These are phyloP conservation scores for Clarireedia monteithiana DNA, from an alignment of 2,329 filamentous ascomycete genomes.

Conservation along the genomic window DNA sequence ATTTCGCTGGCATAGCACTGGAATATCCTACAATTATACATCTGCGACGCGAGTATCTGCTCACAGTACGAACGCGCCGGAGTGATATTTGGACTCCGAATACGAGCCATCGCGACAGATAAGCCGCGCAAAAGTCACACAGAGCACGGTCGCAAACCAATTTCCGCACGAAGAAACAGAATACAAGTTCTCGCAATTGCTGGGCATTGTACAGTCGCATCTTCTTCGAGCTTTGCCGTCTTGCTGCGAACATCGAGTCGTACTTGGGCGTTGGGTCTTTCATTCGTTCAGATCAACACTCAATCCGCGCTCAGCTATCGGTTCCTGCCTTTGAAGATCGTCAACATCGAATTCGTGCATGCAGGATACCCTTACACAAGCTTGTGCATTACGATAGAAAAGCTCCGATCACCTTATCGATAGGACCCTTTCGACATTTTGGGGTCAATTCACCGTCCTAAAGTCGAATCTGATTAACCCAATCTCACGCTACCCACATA, in stretches of 20 bases:
- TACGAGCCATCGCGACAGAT: neutral
- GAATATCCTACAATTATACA: neutral
- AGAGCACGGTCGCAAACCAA: conserved; percentile 2
- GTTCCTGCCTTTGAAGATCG: neutral
- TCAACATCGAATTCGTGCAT: neutral
- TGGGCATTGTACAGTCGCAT: no score
- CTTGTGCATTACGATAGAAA: neutral
- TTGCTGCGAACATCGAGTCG: neutral
- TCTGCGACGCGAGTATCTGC: neutral
- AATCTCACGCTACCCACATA: neutral
- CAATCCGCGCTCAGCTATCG: neutral
- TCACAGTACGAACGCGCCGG: neutral
- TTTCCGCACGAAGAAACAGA: neutral
- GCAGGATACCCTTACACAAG: neutral
- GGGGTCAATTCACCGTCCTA: neutral
- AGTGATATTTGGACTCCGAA: neutral
- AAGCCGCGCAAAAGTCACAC: conserved; percentile 3
- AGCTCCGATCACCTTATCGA: neutral
- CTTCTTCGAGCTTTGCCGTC: no score
- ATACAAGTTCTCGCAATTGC: no score
- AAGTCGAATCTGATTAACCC: neutral
- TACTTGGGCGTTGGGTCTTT: neutral
- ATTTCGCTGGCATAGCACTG: neutral
- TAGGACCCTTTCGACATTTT: neutral
- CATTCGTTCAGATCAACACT: neutral